Evolutionary conservation across 495 filamentous ascomycete genomes (phyloP).

Genomic region (Neurospora sp.): DNA sequence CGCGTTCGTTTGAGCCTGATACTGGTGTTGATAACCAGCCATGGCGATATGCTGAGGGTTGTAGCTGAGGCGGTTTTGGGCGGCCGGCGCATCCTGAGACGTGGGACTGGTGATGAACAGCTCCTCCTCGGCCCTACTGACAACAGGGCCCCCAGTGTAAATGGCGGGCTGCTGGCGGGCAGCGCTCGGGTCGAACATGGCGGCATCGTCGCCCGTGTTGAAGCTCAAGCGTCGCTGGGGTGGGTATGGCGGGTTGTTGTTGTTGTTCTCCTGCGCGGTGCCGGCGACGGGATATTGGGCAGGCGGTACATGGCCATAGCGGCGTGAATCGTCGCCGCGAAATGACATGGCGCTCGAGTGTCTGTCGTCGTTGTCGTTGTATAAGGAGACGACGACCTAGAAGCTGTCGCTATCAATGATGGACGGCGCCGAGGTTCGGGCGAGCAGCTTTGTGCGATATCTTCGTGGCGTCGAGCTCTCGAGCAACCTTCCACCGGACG

Average conservation of each 20-base stretch:
- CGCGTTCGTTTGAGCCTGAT: constrained; percentile 30
- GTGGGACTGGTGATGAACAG: constrained; percentile 36
- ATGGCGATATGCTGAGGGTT: constrained; percentile 39
- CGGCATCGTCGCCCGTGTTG: constrained; percentile 67
- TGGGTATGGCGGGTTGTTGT: constrained; percentile 15
- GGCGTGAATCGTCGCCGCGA: constrained; percentile 42
- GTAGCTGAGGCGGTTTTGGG: constrained; percentile 30
- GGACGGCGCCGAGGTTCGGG: not conserved
- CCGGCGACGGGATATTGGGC: constrained; percentile 43
- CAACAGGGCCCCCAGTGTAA: constrained; percentile 6
- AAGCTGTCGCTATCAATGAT: not conserved
- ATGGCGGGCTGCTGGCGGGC: constrained; percentile 6
- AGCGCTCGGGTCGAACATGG: constrained; percentile 33
- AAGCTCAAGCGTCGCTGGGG: constrained; percentile 59
- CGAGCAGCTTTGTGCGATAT: not conserved
- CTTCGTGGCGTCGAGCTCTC: not conserved
- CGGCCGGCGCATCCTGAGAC: constrained; percentile 17
- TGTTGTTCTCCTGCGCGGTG: constrained; percentile 18
- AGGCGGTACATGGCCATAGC: constrained; percentile 47
- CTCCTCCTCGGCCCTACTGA: constrained; percentile 33
- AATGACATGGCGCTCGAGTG: constrained; percentile 39
- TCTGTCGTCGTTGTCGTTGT: not conserved
- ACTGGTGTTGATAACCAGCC: constrained; percentile 50
- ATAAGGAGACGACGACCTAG: not conserved
- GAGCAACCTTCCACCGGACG: not conserved